Evolutionary conservation across 495 filamentous ascomycete species (phyloP), one percentile per base, ranked within the genome.

Genomic region (Xylaria acuta): DNA sequence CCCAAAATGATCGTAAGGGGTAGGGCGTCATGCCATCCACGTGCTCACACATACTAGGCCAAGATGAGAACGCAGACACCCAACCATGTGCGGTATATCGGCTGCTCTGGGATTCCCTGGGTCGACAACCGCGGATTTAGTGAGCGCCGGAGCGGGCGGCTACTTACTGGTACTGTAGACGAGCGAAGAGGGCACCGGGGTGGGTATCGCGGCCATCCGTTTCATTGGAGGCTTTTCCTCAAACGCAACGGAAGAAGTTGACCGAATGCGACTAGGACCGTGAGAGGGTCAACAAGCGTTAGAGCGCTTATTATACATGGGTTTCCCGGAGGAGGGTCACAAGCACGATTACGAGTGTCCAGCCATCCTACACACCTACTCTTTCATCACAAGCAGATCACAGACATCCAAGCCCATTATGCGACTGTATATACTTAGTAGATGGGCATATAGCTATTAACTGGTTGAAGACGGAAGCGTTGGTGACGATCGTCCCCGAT

Each of bases 191-290:
- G 62, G 36, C 45, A 20, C 49, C 62, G 47, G 69, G 51, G 60
- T 66, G 60, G 49, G 34, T 25, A 54, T 22, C 54, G 32, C 34
- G 49, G 34, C 25, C 11, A 41, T 11, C 54, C 14, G 51, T 20
- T n/a, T 63, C 18, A 53, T 59, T 67, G 64, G 71, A 73, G 64
- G 71, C 64, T 56, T 69, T 73, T 73, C 71, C 71, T 36, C 32
- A 73, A 66, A 34, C 1, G 53, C 54, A 34, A 73, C 71, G 71
- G 71, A 73, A 51, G 63, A 47, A 40, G 25, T 25, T 62, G 43
- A 14, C 71, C 71, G 71, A 73, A 53, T 66, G 22, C 14, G 70
- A 72, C 69, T 67, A 60, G 62, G 36, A 56, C 22, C 2, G 36
- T 7, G 30, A n/a, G 69, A 38, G 41, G 8, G 32, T 11, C 22